A percentile compares a stretch with the other conserved stretches of the same genome.
Conservation (phyloP, 1,284 basidiomycete species). For the Ustilago bromivora region DNA sequence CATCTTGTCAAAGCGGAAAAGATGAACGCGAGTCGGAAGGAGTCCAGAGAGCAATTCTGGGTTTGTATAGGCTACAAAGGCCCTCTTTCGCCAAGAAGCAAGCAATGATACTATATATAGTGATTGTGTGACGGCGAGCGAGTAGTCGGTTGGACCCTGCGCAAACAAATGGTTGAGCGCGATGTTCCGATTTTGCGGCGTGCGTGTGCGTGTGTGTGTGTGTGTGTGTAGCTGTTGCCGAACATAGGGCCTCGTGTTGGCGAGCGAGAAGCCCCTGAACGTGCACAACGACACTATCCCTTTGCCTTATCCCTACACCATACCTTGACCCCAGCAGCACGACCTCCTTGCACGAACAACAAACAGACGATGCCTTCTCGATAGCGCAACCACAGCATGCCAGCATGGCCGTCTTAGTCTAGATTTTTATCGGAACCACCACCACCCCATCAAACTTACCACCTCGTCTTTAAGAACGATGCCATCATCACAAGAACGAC, state of each 20-base stretch:
- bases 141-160: slow-evolving; percentile 26
- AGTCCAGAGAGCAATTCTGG: slow-evolving; percentile 64
- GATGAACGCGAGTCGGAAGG: slow-evolving; percentile 59
- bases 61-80: slow-evolving; percentile 55
- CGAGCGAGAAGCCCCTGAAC: slow-evolving; percentile 14
- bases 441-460: not conserved
- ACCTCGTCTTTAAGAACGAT: slow-evolving; percentile 9
- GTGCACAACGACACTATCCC: slow-evolving; percentile 8
- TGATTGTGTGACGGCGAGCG: not conserved
- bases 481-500: slow-evolving; percentile 21
- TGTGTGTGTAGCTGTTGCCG: not conserved
- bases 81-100: not conserved
- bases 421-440: not conserved
- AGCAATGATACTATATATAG: not conserved
- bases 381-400: slow-evolving; percentile 10
- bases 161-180: slow-evolving; percentile 2
- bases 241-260: slow-evolving; percentile 17
- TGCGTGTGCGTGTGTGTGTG: slow-evolving; percentile 1
- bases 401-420: not conserved
- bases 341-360: not conserved
- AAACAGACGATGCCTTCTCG: slow-evolving; percentile 13
- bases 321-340: not conserved
- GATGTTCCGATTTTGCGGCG: slow-evolving; percentile 6
- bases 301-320: not conserved
- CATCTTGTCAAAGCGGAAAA: slow-evolving; percentile 57